These are phyloP conservation scores for Acanthamoeba healyi DNA, from an alignment of 208 protist species.

Conservation along the genomic window DNA sequence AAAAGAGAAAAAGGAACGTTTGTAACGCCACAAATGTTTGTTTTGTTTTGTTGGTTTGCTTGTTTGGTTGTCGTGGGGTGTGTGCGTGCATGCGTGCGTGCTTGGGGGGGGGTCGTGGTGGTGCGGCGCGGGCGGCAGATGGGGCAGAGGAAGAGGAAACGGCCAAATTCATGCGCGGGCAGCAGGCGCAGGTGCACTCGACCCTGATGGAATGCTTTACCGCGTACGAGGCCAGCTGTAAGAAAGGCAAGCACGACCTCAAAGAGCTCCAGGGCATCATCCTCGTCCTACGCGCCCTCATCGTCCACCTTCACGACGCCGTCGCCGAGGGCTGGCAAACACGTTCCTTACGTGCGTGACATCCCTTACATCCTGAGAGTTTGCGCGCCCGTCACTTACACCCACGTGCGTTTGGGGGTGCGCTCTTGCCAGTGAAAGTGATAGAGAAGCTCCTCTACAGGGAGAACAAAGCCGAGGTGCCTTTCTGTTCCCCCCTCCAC, in stretches of 20 bases:
- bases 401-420: not conserved
- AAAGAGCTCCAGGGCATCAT: conserved; percentile 44
- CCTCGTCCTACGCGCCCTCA: not conserved
- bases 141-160: not conserved
- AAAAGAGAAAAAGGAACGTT: no score
- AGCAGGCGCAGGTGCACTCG: conserved; percentile 2
- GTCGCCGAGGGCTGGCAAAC: conserved; percentile 12
- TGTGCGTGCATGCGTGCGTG: not conserved
- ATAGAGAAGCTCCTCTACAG: conserved; percentile 48
- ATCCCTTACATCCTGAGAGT: not conserved
- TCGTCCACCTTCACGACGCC: not conserved
- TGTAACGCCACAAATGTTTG: no score
- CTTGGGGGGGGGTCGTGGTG: not conserved
- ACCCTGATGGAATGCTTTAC: conserved; percentile 27
- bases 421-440: conserved; percentile 14
- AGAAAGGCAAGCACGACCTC: conserved; percentile 61
- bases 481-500: not conserved
- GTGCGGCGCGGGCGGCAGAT: not conserved
- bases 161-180: conserved; percentile 3
- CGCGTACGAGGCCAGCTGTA: conserved; percentile 17
- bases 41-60: no score
- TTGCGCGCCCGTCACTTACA: not conserved
- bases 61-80: no score
- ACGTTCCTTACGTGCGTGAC: not conserved
- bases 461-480: conserved; percentile 22